Evolutionary conservation across 225 moss, liverwort and hornwort species (phyloP).

Genomic region (Sphagnum contortum): DNA sequence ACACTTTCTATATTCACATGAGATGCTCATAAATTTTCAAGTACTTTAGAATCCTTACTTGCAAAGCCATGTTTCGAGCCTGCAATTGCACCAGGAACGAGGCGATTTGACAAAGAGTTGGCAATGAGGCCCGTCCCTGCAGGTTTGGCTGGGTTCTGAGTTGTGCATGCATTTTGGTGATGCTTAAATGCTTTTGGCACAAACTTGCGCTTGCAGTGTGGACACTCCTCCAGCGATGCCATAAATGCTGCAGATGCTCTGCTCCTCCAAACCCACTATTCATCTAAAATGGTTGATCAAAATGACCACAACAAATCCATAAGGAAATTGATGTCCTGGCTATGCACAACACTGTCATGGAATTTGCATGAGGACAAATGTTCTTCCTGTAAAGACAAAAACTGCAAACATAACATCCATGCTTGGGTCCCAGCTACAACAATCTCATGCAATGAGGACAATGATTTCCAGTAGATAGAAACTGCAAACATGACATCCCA

Average conservation of each 20-base stretch:
- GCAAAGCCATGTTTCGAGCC: constrained; percentile 5
- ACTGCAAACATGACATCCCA: too few species aligned
- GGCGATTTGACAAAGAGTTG: constrained; percentile 23
- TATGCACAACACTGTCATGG: background rate
- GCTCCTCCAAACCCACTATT: background rate
- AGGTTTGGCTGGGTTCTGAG: constrained; percentile 23
- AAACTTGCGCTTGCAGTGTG: constrained; percentile 18
- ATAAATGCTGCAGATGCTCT: constrained; percentile 26
- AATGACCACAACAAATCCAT: background rate
- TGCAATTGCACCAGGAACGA: constrained; percentile 10
- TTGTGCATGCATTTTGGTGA: constrained; percentile 22
- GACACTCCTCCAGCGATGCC: constrained; percentile 22
- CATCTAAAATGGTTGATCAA: too few species aligned
- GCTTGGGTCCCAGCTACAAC: background rate
- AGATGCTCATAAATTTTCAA: background rate
- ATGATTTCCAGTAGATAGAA: too few species aligned
- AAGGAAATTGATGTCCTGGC: background rate
- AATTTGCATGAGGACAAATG: background rate
- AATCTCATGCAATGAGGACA: background rate
- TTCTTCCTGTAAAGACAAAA: background rate
- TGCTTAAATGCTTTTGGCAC: constrained; percentile 15
- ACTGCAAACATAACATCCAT: background rate
- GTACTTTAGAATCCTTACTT: constrained; percentile 8
- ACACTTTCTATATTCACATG: too few species aligned
- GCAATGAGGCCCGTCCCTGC: constrained; percentile 21